Conservation (phyloP, 2,329 filamentous ascomycete species). For the Colletotrichum kahawae region DNA sequence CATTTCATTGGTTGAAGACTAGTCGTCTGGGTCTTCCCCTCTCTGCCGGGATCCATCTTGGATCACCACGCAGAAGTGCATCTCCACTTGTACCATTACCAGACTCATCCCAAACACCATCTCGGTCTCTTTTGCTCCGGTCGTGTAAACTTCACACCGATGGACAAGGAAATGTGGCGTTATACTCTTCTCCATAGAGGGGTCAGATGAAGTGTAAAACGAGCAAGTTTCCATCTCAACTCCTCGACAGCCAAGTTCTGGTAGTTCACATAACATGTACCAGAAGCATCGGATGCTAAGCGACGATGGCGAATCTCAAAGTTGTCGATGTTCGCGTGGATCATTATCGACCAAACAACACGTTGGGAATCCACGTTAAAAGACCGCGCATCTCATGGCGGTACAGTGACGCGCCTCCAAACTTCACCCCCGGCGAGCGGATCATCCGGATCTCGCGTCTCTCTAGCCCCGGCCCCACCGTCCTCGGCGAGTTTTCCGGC, state of each 20-base stretch:
- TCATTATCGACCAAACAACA: conserved; percentile 35
- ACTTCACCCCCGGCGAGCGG: conserved; percentile 48
- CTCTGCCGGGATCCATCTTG: background rate
- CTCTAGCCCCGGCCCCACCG: background rate
- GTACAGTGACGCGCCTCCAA: conserved; percentile 38
- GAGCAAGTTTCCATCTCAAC: fast-evolving
- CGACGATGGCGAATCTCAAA: background rate
- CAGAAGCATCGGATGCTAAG: too few relatives aligned
- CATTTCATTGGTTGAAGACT: background rate
- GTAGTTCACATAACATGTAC: background rate
- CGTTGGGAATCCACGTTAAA: conserved; percentile 48
- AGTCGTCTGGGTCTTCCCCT: background rate
- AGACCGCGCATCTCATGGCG: conserved; percentile 51
- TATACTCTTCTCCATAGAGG: background rate
- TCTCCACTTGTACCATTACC: background rate
- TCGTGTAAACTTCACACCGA: background rate
- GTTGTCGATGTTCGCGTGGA: conserved; percentile 34
- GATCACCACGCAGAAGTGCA: background rate
- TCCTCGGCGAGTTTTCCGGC: conserved; percentile 33
- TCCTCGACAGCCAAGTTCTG: fast-evolving
- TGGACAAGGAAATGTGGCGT: background rate
- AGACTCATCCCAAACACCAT: background rate
- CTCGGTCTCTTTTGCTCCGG: background rate
- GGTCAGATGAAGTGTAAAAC: background rate
- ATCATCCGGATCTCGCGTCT: conserved; percentile 42